Base-by-base conservation (phyloP, 768 basidiomycete genomes). In the Lyophyllum shimeji region DNA sequence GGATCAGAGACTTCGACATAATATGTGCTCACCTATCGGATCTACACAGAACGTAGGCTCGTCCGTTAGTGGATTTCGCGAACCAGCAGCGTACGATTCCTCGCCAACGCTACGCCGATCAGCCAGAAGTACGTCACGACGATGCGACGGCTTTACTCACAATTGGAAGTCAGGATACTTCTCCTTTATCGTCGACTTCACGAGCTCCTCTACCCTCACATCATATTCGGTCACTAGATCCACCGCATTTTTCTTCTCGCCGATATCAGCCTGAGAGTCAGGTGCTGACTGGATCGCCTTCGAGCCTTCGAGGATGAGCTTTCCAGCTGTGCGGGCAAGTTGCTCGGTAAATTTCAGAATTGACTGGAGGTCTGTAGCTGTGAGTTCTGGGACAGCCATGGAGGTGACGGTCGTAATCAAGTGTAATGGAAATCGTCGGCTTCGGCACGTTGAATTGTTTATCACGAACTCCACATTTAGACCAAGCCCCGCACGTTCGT, bases 161-260 rank as follows among this genome's bases (percentile, higher is more conserved):
- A 97, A 96, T 60, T 86, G 75, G 71, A 93, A 95, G 2, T 71
- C 60, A 0, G 94, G 93, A 69, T 90, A 95, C 49, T 74, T 77
- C 23, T 72, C 69, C 27, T 76, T 74, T 52, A 96, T 82, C 66
- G 86, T 82, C 25, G 76, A 66, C 71, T 85, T 86, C 49, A 97
- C 91, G 45, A 94, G 75, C 57, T 90, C 86, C 71, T 97, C 95
- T 11, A 97, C 95, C 44, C 80, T 84, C 34, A 95, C 87, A 70
- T 98, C 95, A 64, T 92, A 97, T 72, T 95, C 90, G 0, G 95
- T 98, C 23, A 98, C 95, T 29, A 98, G 77, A 73, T 97, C 95
- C 20, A 95, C 93, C 2, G 93, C 83, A 67, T 95, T 97, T 74
- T 92, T 93, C 82, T 97, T 98, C 76, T 90, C 87, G 59, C 81